Evolutionary conservation across 768 basidiomycete genomes (phyloP), one percentile per base, ranked within the genome.

Genomic region (Rhizopogon roseolus): DNA sequence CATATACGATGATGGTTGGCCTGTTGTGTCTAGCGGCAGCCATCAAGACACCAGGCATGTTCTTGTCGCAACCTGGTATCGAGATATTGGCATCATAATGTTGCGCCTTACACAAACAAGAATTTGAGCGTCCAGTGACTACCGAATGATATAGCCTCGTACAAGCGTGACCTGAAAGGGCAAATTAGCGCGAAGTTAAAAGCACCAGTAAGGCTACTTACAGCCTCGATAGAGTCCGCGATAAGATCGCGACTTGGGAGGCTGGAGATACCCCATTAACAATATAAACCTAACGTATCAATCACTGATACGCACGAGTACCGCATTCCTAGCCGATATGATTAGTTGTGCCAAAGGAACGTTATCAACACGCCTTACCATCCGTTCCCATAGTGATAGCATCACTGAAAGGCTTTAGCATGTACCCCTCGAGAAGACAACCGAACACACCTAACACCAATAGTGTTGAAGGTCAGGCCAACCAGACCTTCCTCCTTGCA

Each of bases 351-450:
- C 37, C 40, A 50, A 7, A 54, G 28, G 25, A 43, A 42, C 29
- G 32, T 16, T 16, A 49, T 41, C 3, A 28, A 48, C 39, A 9
- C 43, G n/a, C 60, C 78, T 64, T 73, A 84, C 90, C 90, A 22
- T 90, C 87, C 27, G 88, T 91, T 27, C 88, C 89, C 90, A 93
- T 92, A 13, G 91, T 92, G 44, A 93, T 93, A 16, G 85, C 91
- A 68, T 93, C 91, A 60, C 89, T 87, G 39, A 27, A 46, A 38
- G 54, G 41, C 37, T 56, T 42, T 22, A 16, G 46, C 27, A 41
- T 49, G 14, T 51, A 37, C 42, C 11, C 11, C 34, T 42, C 14
- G 50, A 41, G 27, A 37, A 57, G 32, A 50, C 17, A 16, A 44
- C n/a, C 29, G 29, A 48, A 59, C 70, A 57, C 62, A 86, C 89